Base-by-base conservation (phyloP, 1,284 basidiomycete species). In the Sporisorium graminicola region DNA sequence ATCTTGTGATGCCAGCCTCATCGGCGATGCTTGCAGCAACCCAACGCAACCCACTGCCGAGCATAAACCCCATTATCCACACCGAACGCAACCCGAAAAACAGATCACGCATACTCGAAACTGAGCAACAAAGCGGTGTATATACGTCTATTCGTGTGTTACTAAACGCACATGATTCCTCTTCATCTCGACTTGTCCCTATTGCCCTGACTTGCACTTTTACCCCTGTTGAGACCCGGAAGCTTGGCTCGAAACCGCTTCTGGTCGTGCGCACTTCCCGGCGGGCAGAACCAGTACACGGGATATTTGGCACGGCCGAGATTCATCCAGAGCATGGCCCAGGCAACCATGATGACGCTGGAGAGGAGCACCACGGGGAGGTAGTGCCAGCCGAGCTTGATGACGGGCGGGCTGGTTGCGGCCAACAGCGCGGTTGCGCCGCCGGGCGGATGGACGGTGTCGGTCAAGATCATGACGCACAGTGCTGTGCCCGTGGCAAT, bases 291-390 rank as follows among this genome's bases (percentile, higher is more conserved):
- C 74, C 74, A 77, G 53, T 59, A 73, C 18, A 57, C 55, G 3
- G 71, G 75, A 29, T 73, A 74, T 5, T 43, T 60, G 0, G 64
- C 58, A 6, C 76, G 55, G 0, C 74, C 78, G 20, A 77, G 44
- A 14, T 78, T 80, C 70, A 78, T 78, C 76, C 77, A 80, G 2
- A 78, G 26, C 61, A 78, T 63, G 7, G 70, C 69, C 78, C 78
- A 80, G 0, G 49, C 58, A 14, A 63, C 46, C 78, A 80, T 78
- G 52, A 80, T 65, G 49, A 70, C 65, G n/a, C 63, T 55, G 0
- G 69, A 60, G 9, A 80, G 59, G 40, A 78, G 24, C 3, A 80
- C 58, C 13, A 78, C 72, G 8, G 74, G 67, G 20, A 78, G 13
- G n/a, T 76, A 74, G 3, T 50, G 53, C 78, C 78, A 80, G 8